These are phyloP conservation scores for Magnaporthiopsis incrustans DNA, from an alignment of 2,329 filamentous ascomycete species.

Conservation along the genomic window DNA sequence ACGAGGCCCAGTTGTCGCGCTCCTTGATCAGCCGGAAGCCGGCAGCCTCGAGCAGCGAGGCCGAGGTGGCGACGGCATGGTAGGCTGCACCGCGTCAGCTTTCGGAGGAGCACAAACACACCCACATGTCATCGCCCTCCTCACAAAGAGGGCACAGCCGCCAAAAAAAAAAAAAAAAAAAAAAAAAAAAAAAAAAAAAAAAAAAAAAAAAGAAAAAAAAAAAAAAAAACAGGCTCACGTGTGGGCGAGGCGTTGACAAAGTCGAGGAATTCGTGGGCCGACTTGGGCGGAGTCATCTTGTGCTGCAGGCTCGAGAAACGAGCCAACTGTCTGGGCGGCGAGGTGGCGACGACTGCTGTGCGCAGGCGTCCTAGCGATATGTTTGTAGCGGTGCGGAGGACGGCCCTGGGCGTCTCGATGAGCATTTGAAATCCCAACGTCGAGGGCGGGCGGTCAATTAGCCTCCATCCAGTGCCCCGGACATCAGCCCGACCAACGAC, in stretches of 20 bases:
- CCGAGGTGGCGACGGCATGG: constrained; percentile 79
- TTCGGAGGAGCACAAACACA: too few species aligned
- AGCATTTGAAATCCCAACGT: too few species aligned
- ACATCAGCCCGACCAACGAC: too few species aligned
- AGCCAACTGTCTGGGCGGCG: background rate
- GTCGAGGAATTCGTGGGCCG: constrained; percentile 77
- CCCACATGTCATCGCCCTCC: too few species aligned
- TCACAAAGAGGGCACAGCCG: background rate
- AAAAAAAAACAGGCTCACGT: constrained; percentile 48
- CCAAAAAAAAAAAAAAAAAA: background rate
- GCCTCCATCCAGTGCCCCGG: too few species aligned
- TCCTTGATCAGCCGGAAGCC: constrained; percentile 87
- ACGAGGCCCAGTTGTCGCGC: constrained; percentile 78
- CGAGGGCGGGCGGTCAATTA: too few species aligned
- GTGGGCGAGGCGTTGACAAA: constrained; percentile 94
- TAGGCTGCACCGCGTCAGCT: constrained; percentile 54
- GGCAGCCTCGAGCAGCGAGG: constrained; percentile 66
- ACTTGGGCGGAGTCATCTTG: constrained; percentile 44
- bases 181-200: background rate
- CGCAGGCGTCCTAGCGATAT: too few species aligned
- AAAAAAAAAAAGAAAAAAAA: too few species aligned
- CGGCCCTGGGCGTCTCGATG: too few species aligned
- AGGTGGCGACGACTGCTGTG: background rate
- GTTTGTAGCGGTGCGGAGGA: too few species aligned
- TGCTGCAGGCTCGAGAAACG: constrained; percentile 13